These are phyloP conservation scores for Rhodotorula babjevae DNA, from an alignment of 768 basidiomycete species.

Conservation along the genomic window DNA sequence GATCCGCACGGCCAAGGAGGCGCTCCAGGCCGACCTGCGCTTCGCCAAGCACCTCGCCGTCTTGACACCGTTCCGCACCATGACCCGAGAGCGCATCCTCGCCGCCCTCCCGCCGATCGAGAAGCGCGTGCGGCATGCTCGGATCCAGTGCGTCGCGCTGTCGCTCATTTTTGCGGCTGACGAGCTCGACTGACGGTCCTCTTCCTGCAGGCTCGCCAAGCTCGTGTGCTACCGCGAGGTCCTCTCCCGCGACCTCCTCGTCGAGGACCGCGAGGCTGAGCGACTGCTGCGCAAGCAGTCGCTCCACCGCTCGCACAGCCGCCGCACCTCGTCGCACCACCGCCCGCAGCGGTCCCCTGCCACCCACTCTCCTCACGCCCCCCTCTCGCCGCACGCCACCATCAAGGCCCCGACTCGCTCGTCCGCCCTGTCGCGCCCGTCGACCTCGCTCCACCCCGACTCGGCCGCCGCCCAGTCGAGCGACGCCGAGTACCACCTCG, in stretches of 20 bases:
- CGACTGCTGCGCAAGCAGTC: conserved; percentile 23
- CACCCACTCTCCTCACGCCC: not conserved
- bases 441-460: conserved; percentile 1
- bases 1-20: conserved; percentile 55
- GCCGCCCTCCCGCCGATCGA: conserved; percentile 60
- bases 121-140: conserved; percentile 55
- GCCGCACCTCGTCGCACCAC: conserved; percentile 2
- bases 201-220: conserved; percentile 53
- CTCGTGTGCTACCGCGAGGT: conserved; percentile 71
- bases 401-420: not conserved
- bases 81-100: conserved; percentile 72
- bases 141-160: conserved; percentile 26
- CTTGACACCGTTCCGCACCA: conserved; percentile 78
- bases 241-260: conserved; percentile 65
- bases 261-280: conserved; percentile 39
- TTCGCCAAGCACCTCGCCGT: conserved; percentile 74
- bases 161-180: too few species aligned
- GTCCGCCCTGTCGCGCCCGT: conserved; percentile 2
- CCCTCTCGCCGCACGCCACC: not conserved
- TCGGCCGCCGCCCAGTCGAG: not conserved
- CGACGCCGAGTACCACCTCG: conserved; percentile 7
- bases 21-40: conserved; percentile 66
- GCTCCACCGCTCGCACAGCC: conserved; percentile 3
- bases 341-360: not conserved
- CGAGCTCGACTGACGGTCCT: not conserved